Conservation (phyloP, 495 filamentous ascomycete species). For the Rostrohypoxylon terebratum region DNA sequence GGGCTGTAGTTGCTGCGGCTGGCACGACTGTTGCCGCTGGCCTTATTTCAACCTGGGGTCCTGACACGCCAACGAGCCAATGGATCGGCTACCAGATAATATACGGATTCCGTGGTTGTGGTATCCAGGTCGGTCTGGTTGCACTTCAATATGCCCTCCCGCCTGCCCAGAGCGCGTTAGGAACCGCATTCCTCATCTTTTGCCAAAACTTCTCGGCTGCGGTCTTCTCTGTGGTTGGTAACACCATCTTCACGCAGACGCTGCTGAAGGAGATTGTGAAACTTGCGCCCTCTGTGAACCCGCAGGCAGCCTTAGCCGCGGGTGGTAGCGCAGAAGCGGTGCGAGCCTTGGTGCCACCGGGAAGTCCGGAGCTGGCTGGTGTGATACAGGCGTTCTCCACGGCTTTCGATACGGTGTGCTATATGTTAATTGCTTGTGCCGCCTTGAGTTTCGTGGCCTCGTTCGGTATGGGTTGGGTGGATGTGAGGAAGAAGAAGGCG, state of each 20-base stretch:
- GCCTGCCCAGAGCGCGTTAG: conserved; percentile 58
- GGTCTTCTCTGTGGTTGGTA: conserved; percentile 62
- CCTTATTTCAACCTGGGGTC: conserved; percentile 62
- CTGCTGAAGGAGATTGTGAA: conserved; percentile 50
- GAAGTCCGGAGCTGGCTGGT: conserved; percentile 50
- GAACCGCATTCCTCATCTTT: conserved; percentile 65
- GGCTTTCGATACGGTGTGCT: conserved; percentile 57
- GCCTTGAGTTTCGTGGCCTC: conserved; percentile 48
- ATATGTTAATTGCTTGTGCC: conserved; percentile 52
- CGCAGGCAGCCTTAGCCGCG: conserved; percentile 52
- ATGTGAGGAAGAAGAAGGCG: conserved; percentile 61
- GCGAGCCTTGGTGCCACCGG: conserved; percentile 56
- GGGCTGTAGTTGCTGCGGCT: conserved; percentile 62
- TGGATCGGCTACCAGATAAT: conserved; percentile 75
- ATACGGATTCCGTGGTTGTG: conserved; percentile 62
- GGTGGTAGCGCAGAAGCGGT: conserved; percentile 53
- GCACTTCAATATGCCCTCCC: conserved; percentile 65
- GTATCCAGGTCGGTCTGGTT: conserved; percentile 65
- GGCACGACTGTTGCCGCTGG: conserved; percentile 68
- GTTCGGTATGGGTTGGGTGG: conserved; percentile 67
- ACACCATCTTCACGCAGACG: conserved; percentile 64
- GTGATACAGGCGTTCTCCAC: conserved; percentile 60
- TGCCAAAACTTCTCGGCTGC: conserved; percentile 65
- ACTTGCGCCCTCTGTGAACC: conserved; percentile 55
- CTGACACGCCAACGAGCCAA: conserved; percentile 56